Base-by-base conservation (phyloP, 352 stramenopile species). In the Bremia lactucae region DNA sequence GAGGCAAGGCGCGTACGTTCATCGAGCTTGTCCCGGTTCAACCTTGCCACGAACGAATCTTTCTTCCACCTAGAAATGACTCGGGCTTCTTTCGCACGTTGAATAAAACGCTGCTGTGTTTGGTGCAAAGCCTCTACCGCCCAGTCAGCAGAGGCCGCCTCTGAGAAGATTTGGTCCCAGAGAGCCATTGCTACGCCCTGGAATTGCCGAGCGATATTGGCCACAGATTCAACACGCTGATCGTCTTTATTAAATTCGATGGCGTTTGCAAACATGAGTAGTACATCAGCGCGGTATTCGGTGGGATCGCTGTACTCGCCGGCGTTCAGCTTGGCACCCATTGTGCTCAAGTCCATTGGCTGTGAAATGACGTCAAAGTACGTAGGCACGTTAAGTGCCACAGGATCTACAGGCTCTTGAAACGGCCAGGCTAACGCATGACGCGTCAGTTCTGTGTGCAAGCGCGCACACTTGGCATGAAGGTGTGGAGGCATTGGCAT, bases 281-380 rank as follows among this genome's bases (percentile, higher is more conserved):
- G 50, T 46, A 92, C 54, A 58, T 92, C 77, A 31, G 57, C 46
- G 29, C 62, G 61, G 56, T 87, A 89, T 21, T 71, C 64, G 2
- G 64, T 44, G 0, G 78, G 73, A 16, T 61, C 50, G 14, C 31
- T 45, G 57, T 93, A 93, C 37, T 75, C 55, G 36, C 50, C 42
- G 0, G 22, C 43, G 40, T 54, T 71, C 36, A 96, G 76, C 42
- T 91, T 95, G 35, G 55, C 47, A 28, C 82, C 69, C 59, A 98
- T 95, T 1, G 93, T 98, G 34, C 82, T 74, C 19, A 99, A 73
- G 60, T 99, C 96, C 96, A 99, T 99, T 4, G 96, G 96, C 26
- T 78, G 49, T 57, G 87, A 75, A 43, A 99, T 86, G 19, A 98
- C 78, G 9, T 96, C 68, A 44, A 88, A 86, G 60, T 99, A 99